These are phyloP conservation scores for Gossypium davidsonii DNA, from an alignment of 441 rosid genomes.

Conservation along the genomic window DNA sequence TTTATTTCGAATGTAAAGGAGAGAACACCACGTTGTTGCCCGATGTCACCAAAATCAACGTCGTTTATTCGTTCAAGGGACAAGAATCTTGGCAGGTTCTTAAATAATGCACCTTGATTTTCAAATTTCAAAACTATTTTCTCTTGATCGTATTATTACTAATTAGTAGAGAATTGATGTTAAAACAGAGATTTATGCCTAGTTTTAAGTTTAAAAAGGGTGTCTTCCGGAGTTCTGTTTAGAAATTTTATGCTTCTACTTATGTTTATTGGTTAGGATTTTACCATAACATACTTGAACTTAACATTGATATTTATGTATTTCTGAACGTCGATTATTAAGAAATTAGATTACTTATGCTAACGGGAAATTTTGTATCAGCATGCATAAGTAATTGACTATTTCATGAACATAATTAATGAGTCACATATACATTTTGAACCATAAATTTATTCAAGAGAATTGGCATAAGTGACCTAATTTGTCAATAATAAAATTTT, in stretches of 20 bases:
- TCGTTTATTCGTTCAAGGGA: slow-evolving; percentile 48
- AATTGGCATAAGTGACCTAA: no score
- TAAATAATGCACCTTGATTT: neutral
- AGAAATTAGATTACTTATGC: no score
- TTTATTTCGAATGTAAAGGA: slow-evolving; percentile 75
- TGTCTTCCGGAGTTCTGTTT: neutral
- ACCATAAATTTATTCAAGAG: no score
- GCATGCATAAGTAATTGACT: no score
- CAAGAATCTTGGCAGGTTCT: slow-evolving; percentile 92
- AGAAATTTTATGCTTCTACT: neutral
- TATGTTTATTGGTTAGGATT: neutral
- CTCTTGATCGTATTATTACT: neutral
- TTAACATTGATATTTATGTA: no score
- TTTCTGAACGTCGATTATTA: no score
- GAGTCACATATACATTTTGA: no score
- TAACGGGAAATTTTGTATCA: no score
- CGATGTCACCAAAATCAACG: slow-evolving; percentile 45
- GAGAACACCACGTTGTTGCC: slow-evolving; percentile 61
- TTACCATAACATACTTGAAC: neutral
- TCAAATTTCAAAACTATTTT: neutral
- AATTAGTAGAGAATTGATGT: neutral
- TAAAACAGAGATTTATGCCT: neutral
- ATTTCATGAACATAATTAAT: no score
- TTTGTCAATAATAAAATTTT: no score
- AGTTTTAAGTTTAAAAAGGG: neutral